Evolutionary conservation across 768 basidiomycete species (phyloP).

Genomic region (Russula compacta): DNA sequence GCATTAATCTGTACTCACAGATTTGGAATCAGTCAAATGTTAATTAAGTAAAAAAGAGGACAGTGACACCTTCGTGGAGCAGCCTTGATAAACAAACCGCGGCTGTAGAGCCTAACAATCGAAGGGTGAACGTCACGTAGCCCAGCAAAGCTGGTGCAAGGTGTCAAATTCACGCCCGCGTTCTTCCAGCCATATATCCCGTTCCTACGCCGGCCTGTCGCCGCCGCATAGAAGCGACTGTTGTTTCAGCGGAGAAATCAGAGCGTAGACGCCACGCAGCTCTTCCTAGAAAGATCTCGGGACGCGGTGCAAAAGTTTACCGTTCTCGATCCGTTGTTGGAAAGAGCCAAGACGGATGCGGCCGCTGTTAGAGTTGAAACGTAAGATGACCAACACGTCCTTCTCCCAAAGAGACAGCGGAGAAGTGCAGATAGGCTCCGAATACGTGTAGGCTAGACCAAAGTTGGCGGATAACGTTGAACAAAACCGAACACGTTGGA

Average conservation of each 20-base stretch:
- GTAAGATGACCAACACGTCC: neutral
- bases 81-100: neutral
- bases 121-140: neutral
- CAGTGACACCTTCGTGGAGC: neutral
- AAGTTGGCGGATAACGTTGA: no score
- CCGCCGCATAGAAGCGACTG: neutral
- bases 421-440: neutral
- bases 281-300: neutral
- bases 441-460: neutral
- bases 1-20: neutral
- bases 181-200: neutral
- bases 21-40: neutral
- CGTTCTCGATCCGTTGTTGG: neutral
- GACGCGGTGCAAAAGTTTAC: neutral
- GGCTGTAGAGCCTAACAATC: neutral
- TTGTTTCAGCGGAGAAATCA: neutral
- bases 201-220: no score
- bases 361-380: neutral
- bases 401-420: neutral
- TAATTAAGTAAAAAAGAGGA: neutral
- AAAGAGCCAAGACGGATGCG: neutral
- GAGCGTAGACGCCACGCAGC: neutral
- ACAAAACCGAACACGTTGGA: no score
- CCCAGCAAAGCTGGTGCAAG: neutral
- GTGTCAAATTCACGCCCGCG: neutral